Conservation (phyloP, 2,329 filamentous ascomycete species). For the Malbranchea zuffiana region DNA sequence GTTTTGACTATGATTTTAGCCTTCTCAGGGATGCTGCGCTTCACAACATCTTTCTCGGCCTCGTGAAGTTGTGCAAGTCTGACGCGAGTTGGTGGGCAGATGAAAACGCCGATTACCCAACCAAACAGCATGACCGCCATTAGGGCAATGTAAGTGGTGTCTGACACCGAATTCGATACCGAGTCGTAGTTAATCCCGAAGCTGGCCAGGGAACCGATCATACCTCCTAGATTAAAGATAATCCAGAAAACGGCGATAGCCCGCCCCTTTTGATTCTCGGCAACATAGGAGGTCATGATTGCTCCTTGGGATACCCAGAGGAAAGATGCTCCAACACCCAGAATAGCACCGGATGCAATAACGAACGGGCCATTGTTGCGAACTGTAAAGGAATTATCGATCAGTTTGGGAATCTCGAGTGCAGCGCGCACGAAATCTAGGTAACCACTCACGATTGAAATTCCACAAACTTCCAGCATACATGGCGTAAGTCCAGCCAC, state of each 20-base stretch:
- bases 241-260: constrained; percentile 38
- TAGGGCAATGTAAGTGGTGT: constrained; percentile 43
- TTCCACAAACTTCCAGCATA: constrained; percentile 37
- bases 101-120: constrained; percentile 39
- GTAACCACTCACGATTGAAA: constrained; percentile 30
- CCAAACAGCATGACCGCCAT: constrained; percentile 41
- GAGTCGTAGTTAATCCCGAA: constrained; percentile 38
- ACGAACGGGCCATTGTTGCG: constrained; percentile 34
- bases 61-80: constrained; percentile 32
- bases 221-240: constrained; percentile 39
- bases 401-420: background rate
- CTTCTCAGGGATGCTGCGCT: constrained; percentile 24
- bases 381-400: constrained; percentile 17
- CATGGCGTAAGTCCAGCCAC: constrained; percentile 39
- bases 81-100: constrained; percentile 40
- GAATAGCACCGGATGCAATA: constrained; percentile 36
- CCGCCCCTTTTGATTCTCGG: constrained; percentile 35
- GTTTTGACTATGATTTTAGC: constrained; percentile 27
- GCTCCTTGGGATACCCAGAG: constrained; percentile 40
- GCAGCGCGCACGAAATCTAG: background rate
- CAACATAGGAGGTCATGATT: constrained; percentile 40
- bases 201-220: constrained; percentile 35
- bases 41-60: constrained; percentile 30
- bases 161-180: constrained; percentile 35
- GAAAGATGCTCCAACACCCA: constrained; percentile 38